Conservation (phyloP, 345 rosid species). For the Lagerstroemia speciosa region DNA sequence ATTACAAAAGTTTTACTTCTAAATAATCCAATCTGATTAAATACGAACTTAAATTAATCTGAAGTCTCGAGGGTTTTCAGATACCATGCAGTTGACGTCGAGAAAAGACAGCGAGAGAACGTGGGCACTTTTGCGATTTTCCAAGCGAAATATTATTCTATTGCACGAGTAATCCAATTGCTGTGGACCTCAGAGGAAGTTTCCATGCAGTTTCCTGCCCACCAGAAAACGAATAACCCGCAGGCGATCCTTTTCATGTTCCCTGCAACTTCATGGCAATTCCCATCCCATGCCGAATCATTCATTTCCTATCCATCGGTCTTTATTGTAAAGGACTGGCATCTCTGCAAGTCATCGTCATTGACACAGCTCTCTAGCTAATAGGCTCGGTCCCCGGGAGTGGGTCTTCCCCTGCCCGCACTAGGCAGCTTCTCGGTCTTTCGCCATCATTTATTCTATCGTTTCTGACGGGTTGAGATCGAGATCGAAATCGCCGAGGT, state of each 20-base stretch:
- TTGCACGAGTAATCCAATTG: too few species aligned
- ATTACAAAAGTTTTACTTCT: too few species aligned
- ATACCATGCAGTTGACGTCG: too few species aligned
- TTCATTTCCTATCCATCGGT: too few species aligned
- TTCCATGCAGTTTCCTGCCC: slow-evolving; percentile 24
- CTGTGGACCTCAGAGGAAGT: slow-evolving; percentile 19
- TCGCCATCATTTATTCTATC: neutral
- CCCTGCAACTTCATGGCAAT: slow-evolving; percentile 14
- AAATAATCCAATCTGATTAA: too few species aligned
- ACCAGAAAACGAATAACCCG: neutral
- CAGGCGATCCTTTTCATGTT: neutral
- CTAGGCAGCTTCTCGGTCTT: neutral
- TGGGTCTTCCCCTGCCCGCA: neutral
- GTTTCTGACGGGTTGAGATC: neutral
- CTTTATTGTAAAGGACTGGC: too few species aligned
- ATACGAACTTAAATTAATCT: too few species aligned
- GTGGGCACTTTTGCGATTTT: too few species aligned
- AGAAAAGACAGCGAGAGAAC: too few species aligned
- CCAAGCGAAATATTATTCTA: too few species aligned
- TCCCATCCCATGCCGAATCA: neutral
- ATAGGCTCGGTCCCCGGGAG: neutral
- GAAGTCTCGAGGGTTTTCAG: too few species aligned
- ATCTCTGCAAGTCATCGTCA: neutral
- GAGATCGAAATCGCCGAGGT: neutral
- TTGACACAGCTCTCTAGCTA: neutral